phyloP scores from a whole-genome alignment of 306 rosid genomes.

The Senna tora region DNA sequence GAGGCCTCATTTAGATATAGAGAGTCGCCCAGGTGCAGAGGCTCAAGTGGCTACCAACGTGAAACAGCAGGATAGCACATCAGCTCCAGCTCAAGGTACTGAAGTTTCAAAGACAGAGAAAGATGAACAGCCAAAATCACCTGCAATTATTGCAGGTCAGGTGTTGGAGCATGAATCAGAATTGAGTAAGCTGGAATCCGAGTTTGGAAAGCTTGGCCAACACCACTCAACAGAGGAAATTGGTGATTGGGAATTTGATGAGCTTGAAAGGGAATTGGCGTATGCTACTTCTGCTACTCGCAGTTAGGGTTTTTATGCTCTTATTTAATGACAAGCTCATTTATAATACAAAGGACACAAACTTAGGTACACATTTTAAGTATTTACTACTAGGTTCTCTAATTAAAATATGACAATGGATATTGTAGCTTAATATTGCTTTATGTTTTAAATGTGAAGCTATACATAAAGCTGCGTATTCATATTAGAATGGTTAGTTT shows the following conservation, averaged over 20 bases:
- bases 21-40: slow-evolving; percentile 56
- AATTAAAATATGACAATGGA: no score
- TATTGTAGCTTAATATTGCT: no score
- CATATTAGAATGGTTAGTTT: no score
- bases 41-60: slow-evolving; percentile 50
- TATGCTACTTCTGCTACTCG: slow-evolving; percentile 52
- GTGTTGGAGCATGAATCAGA: slow-evolving; percentile 67
- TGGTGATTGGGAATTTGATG: slow-evolving; percentile 94
- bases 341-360: no score
- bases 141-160: slow-evolving; percentile 51
- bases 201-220: slow-evolving; percentile 73
- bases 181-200: slow-evolving; percentile 80
- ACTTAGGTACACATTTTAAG: no score
- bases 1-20: slow-evolving; percentile 82
- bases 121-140: slow-evolving; percentile 44
- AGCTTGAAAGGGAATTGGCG: slow-evolving; percentile 82
- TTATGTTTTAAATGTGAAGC: no score
- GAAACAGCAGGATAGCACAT: slow-evolving; percentile 39
- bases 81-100: slow-evolving; percentile 36
- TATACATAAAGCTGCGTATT: no score
- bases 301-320: slow-evolving; percentile 31
- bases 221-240: slow-evolving; percentile 79
- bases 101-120: slow-evolving; percentile 45
- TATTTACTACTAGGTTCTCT: no score
- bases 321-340: no score